Conservation (phyloP, 768 basidiomycete species). For the Pholiota conissans region DNA sequence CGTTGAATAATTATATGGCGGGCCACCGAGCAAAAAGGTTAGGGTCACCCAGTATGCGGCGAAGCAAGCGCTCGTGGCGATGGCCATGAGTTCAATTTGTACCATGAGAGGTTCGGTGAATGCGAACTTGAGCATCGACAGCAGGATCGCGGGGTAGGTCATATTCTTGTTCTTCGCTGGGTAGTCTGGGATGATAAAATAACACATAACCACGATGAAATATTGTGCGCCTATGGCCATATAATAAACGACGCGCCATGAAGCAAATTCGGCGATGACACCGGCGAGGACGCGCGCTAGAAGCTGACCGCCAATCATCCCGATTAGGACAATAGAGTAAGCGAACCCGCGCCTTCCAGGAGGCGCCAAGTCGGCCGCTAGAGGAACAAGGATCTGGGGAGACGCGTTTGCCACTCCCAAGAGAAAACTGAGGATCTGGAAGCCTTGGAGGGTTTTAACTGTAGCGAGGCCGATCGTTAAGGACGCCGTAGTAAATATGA, state of each 20-base stretch:
- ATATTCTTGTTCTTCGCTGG: constrained; percentile 68
- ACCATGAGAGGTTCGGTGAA: constrained; percentile 77
- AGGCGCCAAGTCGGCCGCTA: constrained; percentile 80
- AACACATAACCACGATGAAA: constrained; percentile 55
- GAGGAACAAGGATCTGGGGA: constrained; percentile 72
- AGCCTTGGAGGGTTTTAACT: constrained; percentile 53
- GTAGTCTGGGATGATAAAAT: constrained; percentile 73
- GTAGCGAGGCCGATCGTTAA: constrained; percentile 73
- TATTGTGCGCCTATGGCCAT: constrained; percentile 70
- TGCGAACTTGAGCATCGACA: constrained; percentile 70
- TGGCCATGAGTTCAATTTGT: constrained; percentile 60
- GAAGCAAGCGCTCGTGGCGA: constrained; percentile 59
- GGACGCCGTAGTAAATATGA: constrained; percentile 50
- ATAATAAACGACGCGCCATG: constrained; percentile 77
- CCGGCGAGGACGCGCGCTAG: constrained; percentile 74
- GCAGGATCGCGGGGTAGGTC: constrained; percentile 67
- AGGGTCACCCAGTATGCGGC: constrained; percentile 68
- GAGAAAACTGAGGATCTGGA: constrained; percentile 70
- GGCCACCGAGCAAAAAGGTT: constrained; percentile 76
- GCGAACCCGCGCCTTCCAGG: constrained; percentile 72
- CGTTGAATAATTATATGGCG: constrained; percentile 77
- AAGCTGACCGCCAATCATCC: constrained; percentile 69
- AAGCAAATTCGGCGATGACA: constrained; percentile 65
- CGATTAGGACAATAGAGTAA: constrained; percentile 69
- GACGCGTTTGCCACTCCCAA: constrained; percentile 69